These are phyloP conservation scores for Avena insularis DNA, from an alignment of 176 grass and related monocot genomes.

Conservation along the genomic window DNA sequence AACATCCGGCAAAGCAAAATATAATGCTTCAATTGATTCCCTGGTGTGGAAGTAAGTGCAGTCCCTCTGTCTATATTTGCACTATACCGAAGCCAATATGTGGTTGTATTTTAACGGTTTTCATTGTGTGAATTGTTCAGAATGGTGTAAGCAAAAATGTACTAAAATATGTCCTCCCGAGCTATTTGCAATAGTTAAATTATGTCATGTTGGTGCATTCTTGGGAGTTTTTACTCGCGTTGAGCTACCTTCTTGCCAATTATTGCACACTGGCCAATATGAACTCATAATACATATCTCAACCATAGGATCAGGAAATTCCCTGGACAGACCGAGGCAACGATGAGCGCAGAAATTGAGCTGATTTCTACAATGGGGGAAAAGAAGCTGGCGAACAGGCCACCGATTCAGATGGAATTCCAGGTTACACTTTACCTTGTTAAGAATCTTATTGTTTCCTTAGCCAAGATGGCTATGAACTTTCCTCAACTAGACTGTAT, in stretches of 20 bases:
- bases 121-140: constrained; percentile 12
- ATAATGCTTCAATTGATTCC: constrained; percentile 98
- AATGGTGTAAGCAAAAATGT: background rate
- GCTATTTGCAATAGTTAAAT: constrained; percentile 10
- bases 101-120: background rate
- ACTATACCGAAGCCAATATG: background rate
- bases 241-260: constrained; percentile 1
- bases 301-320: constrained; percentile 96
- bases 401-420: constrained; percentile 99
- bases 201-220: background rate
- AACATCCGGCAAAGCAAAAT: constrained; percentile 97
- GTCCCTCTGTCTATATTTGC: constrained; percentile 24
- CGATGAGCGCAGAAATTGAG: constrained; percentile 98
- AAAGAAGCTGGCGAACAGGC: constrained; percentile 92
- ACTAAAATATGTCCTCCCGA: background rate
- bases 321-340: constrained; percentile 98
- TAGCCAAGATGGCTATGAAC: background rate
- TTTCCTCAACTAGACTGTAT: constrained; percentile 9
- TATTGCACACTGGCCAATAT: constrained; percentile 21
- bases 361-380: constrained; percentile 99
- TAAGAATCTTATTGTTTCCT: background rate
- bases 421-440: constrained; percentile 61
- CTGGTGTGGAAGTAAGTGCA: constrained; percentile 97
- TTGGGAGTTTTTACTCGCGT: constrained; percentile 1
- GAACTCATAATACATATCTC: constrained; percentile 41